Percentiles rank a stretch among this genome's conserved stretches.
Evolutionary conservation across 2,329 filamentous ascomycete genomes (phyloP).

Genomic region (Ploettnerulaceae sp.): DNA sequence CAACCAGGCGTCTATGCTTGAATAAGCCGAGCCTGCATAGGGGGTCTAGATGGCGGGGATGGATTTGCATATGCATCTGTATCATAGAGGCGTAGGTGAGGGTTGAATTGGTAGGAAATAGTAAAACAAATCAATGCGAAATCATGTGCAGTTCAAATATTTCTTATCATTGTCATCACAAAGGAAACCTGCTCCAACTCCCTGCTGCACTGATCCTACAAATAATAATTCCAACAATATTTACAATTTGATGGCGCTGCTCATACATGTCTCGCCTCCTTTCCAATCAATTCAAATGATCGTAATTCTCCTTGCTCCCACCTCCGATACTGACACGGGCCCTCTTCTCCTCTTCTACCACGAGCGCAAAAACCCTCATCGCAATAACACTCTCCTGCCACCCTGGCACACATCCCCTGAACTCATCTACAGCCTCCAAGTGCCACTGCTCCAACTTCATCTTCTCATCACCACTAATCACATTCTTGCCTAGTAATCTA

Average conservation of each 20-base stretch:
- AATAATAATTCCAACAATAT: neutral
- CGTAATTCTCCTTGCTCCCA: neutral
- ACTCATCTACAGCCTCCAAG: slow-evolving; percentile 34
- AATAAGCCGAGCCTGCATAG: slow-evolving; percentile 46
- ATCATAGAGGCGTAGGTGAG: slow-evolving; percentile 28
- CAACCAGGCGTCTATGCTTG: slow-evolving; percentile 92
- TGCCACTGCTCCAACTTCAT: slow-evolving; percentile 34
- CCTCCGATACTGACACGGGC: slow-evolving; percentile 6
- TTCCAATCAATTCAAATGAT: slow-evolving; percentile 6
- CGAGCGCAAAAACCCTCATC: slow-evolving; percentile 30
- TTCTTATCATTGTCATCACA: neutral
- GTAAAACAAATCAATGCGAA: slow-evolving; percentile 6
- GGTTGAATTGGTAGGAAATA: slow-evolving; percentile 7
- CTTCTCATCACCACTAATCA: slow-evolving; percentile 21
- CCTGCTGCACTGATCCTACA: neutral
- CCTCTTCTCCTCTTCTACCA: slow-evolving; percentile 29
- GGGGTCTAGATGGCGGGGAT: slow-evolving; percentile 9
- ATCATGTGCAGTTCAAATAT: neutral
- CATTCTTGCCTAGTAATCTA: slow-evolving; percentile 29
- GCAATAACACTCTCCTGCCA: slow-evolving; percentile 34
- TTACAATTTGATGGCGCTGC: neutral
- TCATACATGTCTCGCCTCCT: neutral
- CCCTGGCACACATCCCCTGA: slow-evolving; percentile 28
- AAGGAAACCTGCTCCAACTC: neutral
- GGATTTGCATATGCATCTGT: slow-evolving; percentile 22